A percentile compares a stretch with the other conserved stretches of the same genome.
These are phyloP conservation scores for Reutealis trisperma DNA, from an alignment of 345 rosid genomes.

Conservation along the genomic window DNA sequence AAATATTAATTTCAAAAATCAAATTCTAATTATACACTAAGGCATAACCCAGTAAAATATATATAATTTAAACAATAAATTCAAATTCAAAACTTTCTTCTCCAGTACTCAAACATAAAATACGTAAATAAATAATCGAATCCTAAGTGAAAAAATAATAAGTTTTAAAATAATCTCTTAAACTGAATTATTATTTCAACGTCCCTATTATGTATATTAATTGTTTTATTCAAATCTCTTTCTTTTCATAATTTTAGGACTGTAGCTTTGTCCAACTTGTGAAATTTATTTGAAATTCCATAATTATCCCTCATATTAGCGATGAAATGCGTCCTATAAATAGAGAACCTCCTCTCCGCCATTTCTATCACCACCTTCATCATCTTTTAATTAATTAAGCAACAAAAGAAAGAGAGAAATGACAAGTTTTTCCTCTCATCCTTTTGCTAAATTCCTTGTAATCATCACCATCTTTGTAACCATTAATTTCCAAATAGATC, in stretches of 20 bases:
- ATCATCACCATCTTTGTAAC: constrained; percentile 12
- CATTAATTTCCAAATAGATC: constrained; percentile 16
- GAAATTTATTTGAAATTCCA: neutral
- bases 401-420: constrained; percentile 3
- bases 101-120: too few species aligned
- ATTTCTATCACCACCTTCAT: constrained; percentile 16
- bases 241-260: neutral
- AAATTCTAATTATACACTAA: too few species aligned
- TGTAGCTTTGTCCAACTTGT: neutral
- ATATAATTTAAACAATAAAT: too few species aligned
- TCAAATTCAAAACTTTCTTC: too few species aligned
- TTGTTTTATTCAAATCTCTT: neutral
- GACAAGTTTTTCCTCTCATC: constrained; percentile 20
- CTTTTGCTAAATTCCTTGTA: constrained; percentile 8
- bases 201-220: too few species aligned
- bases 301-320: neutral
- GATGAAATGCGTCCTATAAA: constrained; percentile 27
- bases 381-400: neutral
- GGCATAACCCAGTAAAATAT: too few species aligned
- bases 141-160: too few species aligned
- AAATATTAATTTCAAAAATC: too few species aligned
- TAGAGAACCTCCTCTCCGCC: neutral
- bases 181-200: too few species aligned
- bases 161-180: too few species aligned
- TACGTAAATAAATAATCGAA: too few species aligned